These are phyloP conservation scores for Babesia bovis DNA, from an alignment of 169 alveolate genomes.

Conservation along the genomic window DNA sequence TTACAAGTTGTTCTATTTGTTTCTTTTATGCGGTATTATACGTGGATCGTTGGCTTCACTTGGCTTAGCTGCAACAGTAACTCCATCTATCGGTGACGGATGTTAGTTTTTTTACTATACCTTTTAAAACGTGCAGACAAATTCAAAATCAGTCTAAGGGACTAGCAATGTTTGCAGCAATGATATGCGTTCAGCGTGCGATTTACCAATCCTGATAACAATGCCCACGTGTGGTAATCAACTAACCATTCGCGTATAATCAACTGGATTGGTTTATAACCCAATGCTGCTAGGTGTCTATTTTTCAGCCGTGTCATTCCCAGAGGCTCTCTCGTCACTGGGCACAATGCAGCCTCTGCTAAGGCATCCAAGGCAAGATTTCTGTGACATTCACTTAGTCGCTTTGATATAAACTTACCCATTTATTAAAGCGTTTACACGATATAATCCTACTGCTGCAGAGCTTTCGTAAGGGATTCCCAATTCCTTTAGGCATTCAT, in stretches of 20 bases:
- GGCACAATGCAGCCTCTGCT: constrained; percentile 56
- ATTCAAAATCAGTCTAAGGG: constrained; percentile 40
- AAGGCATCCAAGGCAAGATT: constrained; percentile 30
- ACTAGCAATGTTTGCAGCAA: constrained; percentile 10
- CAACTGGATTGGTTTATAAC: constrained; percentile 33
- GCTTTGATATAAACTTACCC: too few species aligned
- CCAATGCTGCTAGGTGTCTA: constrained; percentile 53
- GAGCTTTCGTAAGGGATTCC: background rate
- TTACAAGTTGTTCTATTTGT: constrained; percentile 46
- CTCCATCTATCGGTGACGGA: constrained; percentile 27
- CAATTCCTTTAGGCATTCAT: constrained; percentile 30
- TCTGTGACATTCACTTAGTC: constrained; percentile 10
- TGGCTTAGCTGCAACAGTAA: constrained; percentile 54
- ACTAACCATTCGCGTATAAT: constrained; percentile 44
- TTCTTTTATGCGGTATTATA: constrained; percentile 48
- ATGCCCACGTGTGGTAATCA: background rate
- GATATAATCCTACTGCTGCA: constrained; percentile 28
- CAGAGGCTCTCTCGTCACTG: constrained; percentile 39
- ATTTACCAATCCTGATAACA: constrained; percentile 27
- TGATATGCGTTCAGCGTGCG: constrained; percentile 5
- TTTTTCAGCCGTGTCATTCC: constrained; percentile 41
- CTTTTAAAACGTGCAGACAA: constrained; percentile 21
- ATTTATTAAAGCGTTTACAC: constrained; percentile 30
- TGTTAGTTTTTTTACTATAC: constrained; percentile 8
- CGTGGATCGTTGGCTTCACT: constrained; percentile 64